Conservation (phyloP, 2,329 filamentous ascomycete species). For the Aspergillus sp. region DNA sequence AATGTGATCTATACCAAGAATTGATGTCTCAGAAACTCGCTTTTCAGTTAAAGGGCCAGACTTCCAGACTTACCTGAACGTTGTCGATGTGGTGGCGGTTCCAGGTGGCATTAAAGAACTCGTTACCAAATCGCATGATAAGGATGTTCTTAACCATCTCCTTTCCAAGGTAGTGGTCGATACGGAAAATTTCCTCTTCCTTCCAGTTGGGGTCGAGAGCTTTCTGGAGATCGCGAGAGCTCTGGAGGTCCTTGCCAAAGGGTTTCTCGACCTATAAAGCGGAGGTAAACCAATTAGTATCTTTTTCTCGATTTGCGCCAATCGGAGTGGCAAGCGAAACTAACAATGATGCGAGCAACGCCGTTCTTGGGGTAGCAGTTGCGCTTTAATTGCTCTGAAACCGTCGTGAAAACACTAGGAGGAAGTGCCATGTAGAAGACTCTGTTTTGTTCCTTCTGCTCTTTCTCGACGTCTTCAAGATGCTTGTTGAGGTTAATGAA, state of each 20-base stretch:
- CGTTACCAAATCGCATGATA: slow-evolving; percentile 96
- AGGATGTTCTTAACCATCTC: slow-evolving; percentile 99
- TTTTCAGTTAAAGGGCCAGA: background rate
- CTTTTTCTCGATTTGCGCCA: background rate
- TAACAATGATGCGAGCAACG: slow-evolving; percentile 89
- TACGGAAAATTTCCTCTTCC: slow-evolving; percentile 98
- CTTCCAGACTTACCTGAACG: slow-evolving; percentile 62
- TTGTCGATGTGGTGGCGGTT: slow-evolving; percentile 99
- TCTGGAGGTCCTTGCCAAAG: slow-evolving; percentile 93
- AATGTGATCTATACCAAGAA: slow-evolving; percentile 70
- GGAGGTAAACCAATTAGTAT: slow-evolving; percentile 22
- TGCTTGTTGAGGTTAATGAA: slow-evolving; percentile 85
- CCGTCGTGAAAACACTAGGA: slow-evolving; percentile 95
- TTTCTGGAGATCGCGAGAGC: slow-evolving; percentile 90
- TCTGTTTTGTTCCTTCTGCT: slow-evolving; percentile 78
- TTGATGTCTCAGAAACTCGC: slow-evolving; percentile 14
- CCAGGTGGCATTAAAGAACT: slow-evolving; percentile 98
- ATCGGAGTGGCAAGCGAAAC: slow-evolving; percentile 31
- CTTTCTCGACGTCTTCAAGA: slow-evolving; percentile 80
- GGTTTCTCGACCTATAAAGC: slow-evolving; percentile 86
- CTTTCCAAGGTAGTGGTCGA: slow-evolving; percentile 98
- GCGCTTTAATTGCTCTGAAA: slow-evolving; percentile 94
- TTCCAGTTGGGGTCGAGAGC: slow-evolving; percentile 97
- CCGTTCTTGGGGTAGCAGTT: slow-evolving; percentile 93
- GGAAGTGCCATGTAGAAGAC: slow-evolving; percentile 99